Conservation (phyloP, 2,329 filamentous ascomycete species). For the Epichloe festucae region DNA sequence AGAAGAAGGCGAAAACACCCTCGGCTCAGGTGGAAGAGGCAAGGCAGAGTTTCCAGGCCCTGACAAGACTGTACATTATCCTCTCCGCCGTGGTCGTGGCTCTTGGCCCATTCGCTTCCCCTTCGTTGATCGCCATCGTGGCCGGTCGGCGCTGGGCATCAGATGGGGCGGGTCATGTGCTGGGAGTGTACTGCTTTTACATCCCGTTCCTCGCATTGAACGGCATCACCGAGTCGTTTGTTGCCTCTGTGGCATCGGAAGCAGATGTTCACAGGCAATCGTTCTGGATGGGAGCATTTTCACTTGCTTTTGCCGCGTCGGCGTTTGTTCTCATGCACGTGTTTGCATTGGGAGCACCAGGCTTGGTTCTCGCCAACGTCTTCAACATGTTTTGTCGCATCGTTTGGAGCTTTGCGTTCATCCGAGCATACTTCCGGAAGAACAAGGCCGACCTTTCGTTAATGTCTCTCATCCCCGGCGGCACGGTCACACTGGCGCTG, state of each 20-base stretch:
- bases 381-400: conserved; percentile 86
- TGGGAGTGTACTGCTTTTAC: conserved; percentile 80
- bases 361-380: conserved; percentile 74
- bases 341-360: conserved; percentile 57
- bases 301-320: conserved; percentile 57
- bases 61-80: conserved; percentile 63
- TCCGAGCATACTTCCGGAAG: conserved; percentile 46
- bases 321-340: conserved; percentile 66
- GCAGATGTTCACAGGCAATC: conserved; percentile 65
- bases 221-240: conserved; percentile 83
- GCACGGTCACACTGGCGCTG: conserved; percentile 15
- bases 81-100: conserved; percentile 55
- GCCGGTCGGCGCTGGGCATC: conserved; percentile 66
- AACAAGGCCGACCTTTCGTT: conserved; percentile 24
- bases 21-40: conserved; percentile 26
- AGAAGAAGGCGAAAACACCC: background rate
- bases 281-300: conserved; percentile 74
- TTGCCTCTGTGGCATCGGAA: conserved; percentile 71
- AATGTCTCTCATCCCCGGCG: conserved; percentile 15
- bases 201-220: conserved; percentile 88
- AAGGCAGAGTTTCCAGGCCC: conserved; percentile 40
- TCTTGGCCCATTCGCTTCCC: conserved; percentile 64
- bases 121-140: conserved; percentile 58
- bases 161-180: conserved; percentile 58
- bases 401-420: conserved; percentile 65